A percentile compares a stretch with the other conserved stretches of the same genome.
Evolutionary conservation across 1,284 basidiomycete species (phyloP).

Genomic region (Sporisorium exsertum): DNA sequence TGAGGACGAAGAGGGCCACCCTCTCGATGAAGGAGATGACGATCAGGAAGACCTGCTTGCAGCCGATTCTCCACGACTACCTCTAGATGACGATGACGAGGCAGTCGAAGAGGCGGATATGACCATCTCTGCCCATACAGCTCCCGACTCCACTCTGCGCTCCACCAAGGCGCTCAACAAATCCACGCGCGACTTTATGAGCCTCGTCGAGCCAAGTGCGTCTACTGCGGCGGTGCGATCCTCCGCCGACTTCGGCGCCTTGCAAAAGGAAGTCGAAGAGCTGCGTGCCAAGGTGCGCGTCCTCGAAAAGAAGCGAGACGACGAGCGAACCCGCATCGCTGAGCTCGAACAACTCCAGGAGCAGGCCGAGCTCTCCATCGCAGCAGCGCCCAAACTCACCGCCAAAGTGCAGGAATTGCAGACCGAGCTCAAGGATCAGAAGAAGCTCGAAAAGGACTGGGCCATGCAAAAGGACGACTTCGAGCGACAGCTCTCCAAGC

Average conservation of each 20-base stretch:
- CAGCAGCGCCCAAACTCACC: slow-evolving; percentile 79
- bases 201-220: slow-evolving; percentile 37
- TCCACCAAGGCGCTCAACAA: slow-evolving; percentile 40
- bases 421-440: slow-evolving; percentile 54
- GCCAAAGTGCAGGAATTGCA: slow-evolving; percentile 57
- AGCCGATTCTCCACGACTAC: neutral
- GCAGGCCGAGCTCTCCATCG: slow-evolving; percentile 86
- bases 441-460: slow-evolving; percentile 62
- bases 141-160: slow-evolving; percentile 23
- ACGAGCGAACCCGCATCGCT: slow-evolving; percentile 84
- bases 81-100: slow-evolving; percentile 15
- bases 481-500: slow-evolving; percentile 75
- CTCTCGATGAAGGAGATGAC: slow-evolving; percentile 14
- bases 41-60: slow-evolving; percentile 17
- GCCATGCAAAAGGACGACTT: slow-evolving; percentile 49
- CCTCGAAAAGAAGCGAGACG: slow-evolving; percentile 84
- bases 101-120: slow-evolving; percentile 23
- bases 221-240: slow-evolving; percentile 20
- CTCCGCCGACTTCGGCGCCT: slow-evolving; percentile 43
- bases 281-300: slow-evolving; percentile 84
- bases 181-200: slow-evolving; percentile 55
- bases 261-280: slow-evolving; percentile 72
- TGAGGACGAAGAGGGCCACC: slow-evolving; percentile 17
- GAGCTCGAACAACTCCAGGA: slow-evolving; percentile 85
- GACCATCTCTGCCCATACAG: slow-evolving; percentile 30